These are phyloP conservation scores for Solanum clarkiae DNA, from an alignment of 257 asterid species.

Conservation along the genomic window DNA sequence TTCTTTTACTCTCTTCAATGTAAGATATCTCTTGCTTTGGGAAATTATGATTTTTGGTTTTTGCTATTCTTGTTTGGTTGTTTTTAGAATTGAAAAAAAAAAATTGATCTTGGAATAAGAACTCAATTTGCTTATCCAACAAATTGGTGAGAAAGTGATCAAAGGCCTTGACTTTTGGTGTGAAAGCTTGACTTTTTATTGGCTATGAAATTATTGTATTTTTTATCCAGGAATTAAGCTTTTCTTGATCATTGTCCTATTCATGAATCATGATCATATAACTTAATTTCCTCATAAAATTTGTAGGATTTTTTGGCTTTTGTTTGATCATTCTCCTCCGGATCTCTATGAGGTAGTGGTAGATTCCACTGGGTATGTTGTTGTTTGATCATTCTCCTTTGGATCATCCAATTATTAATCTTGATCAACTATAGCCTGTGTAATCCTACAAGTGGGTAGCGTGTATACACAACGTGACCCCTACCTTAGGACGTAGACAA, in stretches of 20 bases:
- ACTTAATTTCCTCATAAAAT: neutral
- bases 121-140: neutral
- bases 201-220: neutral
- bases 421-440: neutral
- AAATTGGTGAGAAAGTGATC: neutral
- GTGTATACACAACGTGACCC: neutral
- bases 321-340: neutral
- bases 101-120: neutral
- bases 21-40: slow-evolving; percentile 16
- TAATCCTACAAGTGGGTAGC: neutral
- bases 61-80: neutral
- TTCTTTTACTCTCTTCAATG: slow-evolving; percentile 39
- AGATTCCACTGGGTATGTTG: too few species aligned
- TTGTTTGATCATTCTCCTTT: neutral
- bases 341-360: too few species aligned
- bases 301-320: neutral
- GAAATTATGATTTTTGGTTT: neutral
- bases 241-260: neutral
- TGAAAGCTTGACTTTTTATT: neutral
- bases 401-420: neutral
- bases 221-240: neutral
- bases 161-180: neutral
- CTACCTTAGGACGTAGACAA: neutral
- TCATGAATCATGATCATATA: neutral
- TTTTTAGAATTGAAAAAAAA: neutral